A percentile compares a stretch with the other conserved stretches of the same genome.
Evolutionary conservation across 2,329 filamentous ascomycete genomes (phyloP).

Genomic region (Sporothrix brunneoviolacea): DNA sequence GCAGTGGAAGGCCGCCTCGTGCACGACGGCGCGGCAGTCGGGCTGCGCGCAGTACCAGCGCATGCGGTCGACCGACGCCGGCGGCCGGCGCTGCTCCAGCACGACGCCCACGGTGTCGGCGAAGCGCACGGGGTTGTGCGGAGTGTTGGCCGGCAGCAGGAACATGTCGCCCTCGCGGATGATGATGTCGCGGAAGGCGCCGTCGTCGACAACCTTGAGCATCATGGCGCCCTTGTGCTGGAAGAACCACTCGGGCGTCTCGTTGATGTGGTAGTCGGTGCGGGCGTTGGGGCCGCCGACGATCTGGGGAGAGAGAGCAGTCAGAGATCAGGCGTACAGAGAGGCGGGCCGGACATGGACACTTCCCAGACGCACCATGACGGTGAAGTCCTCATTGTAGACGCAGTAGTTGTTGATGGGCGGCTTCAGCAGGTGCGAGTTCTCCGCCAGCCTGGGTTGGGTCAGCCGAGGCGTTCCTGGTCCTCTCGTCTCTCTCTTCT

Average conservation of each 20-base stretch:
- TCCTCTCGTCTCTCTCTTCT: not conserved
- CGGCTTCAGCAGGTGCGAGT: conserved; percentile 85
- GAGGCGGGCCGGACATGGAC: too few species aligned
- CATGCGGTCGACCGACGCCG: conserved; percentile 66
- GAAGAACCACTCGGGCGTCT: conserved; percentile 96
- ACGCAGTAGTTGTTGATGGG: conserved; percentile 98
- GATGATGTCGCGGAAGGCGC: conserved; percentile 71
- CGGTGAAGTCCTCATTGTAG: conserved; percentile 75
- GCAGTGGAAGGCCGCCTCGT: conserved; percentile 83
- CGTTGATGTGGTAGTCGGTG: conserved; percentile 98
- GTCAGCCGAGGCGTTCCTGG: conserved; percentile 4
- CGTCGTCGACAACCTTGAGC: conserved; percentile 76
- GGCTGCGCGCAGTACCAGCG: conserved; percentile 65
- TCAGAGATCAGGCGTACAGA: too few species aligned
- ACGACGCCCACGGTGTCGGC: conserved; percentile 91
- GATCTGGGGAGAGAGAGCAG: too few species aligned
- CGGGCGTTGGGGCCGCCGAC: conserved; percentile 93
- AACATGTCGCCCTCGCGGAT: conserved; percentile 94
- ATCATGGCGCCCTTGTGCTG: conserved; percentile 91
- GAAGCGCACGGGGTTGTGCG: conserved; percentile 91
- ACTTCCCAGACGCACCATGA: conserved; percentile 74
- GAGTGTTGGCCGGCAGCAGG: conserved; percentile 85
- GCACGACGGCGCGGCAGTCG: conserved; percentile 62
- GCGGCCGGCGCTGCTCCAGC: conserved; percentile 74
- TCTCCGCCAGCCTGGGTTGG: conserved; percentile 71